Evolutionary conservation across 441 rosid species (phyloP).

Genomic region (Euphorbia corollata): DNA sequence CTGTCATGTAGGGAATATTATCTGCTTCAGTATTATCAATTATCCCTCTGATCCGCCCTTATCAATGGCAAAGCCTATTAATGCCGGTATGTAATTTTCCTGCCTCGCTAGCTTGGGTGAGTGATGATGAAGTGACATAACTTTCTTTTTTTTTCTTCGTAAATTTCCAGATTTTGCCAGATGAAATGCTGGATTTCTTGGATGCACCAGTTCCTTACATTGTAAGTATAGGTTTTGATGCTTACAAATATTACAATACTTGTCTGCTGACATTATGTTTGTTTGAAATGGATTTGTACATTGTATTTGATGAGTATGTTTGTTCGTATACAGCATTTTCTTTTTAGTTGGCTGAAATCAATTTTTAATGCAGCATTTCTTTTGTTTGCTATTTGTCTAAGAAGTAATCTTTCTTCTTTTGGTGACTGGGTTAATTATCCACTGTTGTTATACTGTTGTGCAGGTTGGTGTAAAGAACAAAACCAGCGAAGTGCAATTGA

Average conservation of each 20-base stretch:
- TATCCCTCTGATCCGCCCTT: conserved; percentile 80
- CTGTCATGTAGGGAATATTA: conserved; percentile 59
- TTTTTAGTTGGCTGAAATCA: neutral
- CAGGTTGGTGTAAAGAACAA: conserved; percentile 82
- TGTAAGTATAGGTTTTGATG: conserved; percentile 39
- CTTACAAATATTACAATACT: neutral
- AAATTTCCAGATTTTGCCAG: conserved; percentile 70
- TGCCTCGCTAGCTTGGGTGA: conserved; percentile 12
- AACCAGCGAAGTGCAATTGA: conserved; percentile 81
- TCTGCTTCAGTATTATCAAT: conserved; percentile 78
- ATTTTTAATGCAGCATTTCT: neutral
- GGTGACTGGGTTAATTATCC: neutral
- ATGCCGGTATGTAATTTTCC: conserved; percentile 61
- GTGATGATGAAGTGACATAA: neutral
- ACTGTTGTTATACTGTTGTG: conserved; percentile 13
- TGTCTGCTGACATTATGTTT: neutral
- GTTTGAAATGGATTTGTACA: neutral
- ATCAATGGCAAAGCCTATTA: conserved; percentile 92
- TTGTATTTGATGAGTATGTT: neutral
- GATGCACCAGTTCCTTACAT: conserved; percentile 97
- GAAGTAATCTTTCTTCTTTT: neutral
- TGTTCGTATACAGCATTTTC: neutral
- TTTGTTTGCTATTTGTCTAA: no score
- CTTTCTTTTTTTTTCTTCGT: conserved; percentile 17
- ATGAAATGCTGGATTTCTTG: conserved; percentile 86